phyloP scores from a whole-genome alignment of 805 yeast species.

The Candida ovalis region DNA sequence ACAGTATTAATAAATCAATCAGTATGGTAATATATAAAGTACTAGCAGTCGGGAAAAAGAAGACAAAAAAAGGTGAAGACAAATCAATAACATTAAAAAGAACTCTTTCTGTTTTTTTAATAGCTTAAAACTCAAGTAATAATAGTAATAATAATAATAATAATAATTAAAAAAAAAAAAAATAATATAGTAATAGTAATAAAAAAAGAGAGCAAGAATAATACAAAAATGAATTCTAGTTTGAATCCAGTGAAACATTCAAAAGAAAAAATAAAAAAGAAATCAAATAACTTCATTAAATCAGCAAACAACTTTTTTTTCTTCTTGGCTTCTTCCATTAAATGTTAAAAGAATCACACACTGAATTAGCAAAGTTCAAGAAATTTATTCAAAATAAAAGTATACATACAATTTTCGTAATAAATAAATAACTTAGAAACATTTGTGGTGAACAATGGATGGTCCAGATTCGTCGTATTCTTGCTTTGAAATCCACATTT shows the following conservation, averaged over 20 bases:
- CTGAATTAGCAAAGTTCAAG: constrained; percentile 1
- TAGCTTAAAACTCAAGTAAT: not conserved
- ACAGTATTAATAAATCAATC: too few species aligned
- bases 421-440: constrained; percentile 54
- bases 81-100: not conserved
- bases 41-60: not conserved
- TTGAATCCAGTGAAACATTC: not conserved
- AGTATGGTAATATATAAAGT: too few species aligned
- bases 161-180: not conserved
- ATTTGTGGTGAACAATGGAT: constrained; percentile 95
- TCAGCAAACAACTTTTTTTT: not conserved
- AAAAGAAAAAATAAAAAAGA: constrained; percentile 6
- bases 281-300: constrained; percentile 7
- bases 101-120: not conserved
- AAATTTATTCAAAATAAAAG: not conserved
- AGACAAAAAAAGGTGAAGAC: not conserved
- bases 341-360: not conserved
- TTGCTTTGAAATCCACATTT: constrained; percentile 99
- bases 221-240: constrained; percentile 6
- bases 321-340: not conserved
- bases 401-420: not conserved
- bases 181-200: not conserved
- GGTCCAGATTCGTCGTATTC: constrained; percentile 99
- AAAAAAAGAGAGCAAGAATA: constrained; percentile 6
- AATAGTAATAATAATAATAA: not conserved